Conservation (phyloP, 192 early-diverging fungal genomes). For the Coemansia sp. region DNA sequence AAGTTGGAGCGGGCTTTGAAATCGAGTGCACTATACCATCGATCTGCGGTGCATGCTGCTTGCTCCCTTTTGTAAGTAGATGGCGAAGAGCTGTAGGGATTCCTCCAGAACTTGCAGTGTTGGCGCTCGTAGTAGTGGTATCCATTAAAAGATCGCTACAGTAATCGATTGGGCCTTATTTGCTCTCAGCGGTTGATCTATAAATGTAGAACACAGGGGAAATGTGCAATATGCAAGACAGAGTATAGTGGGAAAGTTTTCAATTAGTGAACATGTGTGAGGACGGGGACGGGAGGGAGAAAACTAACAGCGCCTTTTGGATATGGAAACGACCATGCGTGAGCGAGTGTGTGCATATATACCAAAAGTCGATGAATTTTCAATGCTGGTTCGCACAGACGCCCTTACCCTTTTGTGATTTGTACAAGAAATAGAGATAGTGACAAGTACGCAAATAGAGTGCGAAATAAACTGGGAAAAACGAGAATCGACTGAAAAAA, state of each 20-base stretch:
- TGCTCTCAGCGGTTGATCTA: not conserved
- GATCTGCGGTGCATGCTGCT: conserved; percentile 52
- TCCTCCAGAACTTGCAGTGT: conserved; percentile 17
- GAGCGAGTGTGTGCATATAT: too few species aligned
- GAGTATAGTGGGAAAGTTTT: too few species aligned
- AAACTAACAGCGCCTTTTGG: too few species aligned
- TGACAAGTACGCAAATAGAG: conserved; percentile 1
- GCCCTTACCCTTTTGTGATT: conserved; percentile 3
- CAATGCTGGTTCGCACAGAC: not conserved
- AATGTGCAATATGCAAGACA: too few species aligned
- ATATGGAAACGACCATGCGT: too few species aligned
- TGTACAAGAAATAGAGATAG: conserved; percentile 7
- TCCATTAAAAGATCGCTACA: conserved; percentile 22
- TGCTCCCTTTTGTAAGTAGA: conserved; percentile 41
- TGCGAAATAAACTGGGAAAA: not conserved
- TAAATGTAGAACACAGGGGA: not conserved
- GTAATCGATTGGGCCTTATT: too few species aligned
- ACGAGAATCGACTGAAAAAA: conserved; percentile 2
- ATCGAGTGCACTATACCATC: conserved; percentile 49
- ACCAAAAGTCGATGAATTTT: too few species aligned
- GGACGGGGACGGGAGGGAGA: too few species aligned
- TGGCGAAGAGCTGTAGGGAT: conserved; percentile 49
- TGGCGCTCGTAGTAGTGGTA: conserved; percentile 23
- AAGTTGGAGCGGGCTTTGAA: conserved; percentile 30
- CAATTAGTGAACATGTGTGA: too few species aligned